Conservation (phyloP, 2,329 filamentous ascomycete species). For the Alternaria metachromatica region DNA sequence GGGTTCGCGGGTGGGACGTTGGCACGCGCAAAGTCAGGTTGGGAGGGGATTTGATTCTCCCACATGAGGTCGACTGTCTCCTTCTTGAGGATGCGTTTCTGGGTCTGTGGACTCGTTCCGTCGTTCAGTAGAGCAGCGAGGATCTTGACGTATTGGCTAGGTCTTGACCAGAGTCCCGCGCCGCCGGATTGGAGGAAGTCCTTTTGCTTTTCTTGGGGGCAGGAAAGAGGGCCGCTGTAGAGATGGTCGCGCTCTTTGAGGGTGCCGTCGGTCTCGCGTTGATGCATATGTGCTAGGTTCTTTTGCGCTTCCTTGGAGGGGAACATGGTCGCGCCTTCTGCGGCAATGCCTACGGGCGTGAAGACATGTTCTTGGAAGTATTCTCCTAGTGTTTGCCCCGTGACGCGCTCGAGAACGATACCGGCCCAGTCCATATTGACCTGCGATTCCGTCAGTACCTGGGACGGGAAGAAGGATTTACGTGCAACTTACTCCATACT, state of each 20-base stretch:
- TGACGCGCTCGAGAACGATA: conserved; percentile 55
- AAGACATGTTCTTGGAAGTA: conserved; percentile 58
- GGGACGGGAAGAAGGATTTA: neutral
- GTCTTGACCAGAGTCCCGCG: conserved; percentile 65
- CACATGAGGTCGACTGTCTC: conserved; percentile 70
- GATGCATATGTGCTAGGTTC: conserved; percentile 65
- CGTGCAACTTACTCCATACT: conserved; percentile 55
- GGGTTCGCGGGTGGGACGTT: conserved; percentile 57
- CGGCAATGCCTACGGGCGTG: conserved; percentile 52
- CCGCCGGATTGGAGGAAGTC: conserved; percentile 66
- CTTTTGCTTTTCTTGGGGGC: conserved; percentile 53
- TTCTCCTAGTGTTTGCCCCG: conserved; percentile 52
- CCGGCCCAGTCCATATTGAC: conserved; percentile 60
- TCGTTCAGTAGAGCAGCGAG: conserved; percentile 69
- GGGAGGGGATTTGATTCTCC: conserved; percentile 64
- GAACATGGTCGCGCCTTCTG: conserved; percentile 62
- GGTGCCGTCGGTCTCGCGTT: conserved; percentile 54
- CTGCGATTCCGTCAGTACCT: conserved; percentile 40
- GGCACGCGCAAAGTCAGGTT: conserved; percentile 58
- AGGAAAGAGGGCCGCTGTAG: conserved; percentile 55
- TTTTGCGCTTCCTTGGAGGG: conserved; percentile 61
- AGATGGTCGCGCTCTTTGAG: conserved; percentile 58
- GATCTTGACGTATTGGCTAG: conserved; percentile 67
- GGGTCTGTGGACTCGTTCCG: conserved; percentile 65
- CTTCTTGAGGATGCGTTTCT: conserved; percentile 60